Evolutionary conservation across 2,329 filamentous ascomycete genomes (phyloP).

Genomic region (Aspergillus thermomutatus): DNA sequence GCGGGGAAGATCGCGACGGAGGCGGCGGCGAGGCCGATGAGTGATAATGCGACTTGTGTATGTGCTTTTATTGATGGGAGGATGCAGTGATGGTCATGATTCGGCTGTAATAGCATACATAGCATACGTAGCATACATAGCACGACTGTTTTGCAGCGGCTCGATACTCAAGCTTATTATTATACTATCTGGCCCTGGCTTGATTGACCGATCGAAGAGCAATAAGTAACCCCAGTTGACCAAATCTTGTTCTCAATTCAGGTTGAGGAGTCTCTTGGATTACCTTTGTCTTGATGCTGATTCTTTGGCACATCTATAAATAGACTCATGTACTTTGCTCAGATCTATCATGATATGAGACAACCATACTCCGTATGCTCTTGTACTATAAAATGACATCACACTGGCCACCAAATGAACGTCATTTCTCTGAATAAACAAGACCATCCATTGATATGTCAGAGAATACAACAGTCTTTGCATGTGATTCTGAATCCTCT

Average conservation of each 20-base stretch:
- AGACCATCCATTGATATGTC: too few relatives aligned
- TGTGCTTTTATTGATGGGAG: conserved; percentile 3
- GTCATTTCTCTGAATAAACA: not conserved
- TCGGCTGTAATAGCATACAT: not conserved
- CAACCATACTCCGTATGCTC: too few relatives aligned
- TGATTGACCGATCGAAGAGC: too few relatives aligned
- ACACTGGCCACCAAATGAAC: not conserved
- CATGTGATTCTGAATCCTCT: not conserved
- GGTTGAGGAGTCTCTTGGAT: too few relatives aligned
- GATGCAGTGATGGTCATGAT: not conserved
- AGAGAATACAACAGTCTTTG: not conserved
- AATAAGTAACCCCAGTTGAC: too few relatives aligned
- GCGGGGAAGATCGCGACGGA: conserved; percentile 1
- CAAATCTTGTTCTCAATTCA: too few relatives aligned
- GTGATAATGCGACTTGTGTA: conserved; percentile 11
- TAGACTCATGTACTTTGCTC: too few relatives aligned
- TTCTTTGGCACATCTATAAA: too few relatives aligned
- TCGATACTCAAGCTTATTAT: not conserved
- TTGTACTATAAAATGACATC: not conserved
- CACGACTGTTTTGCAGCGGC: too few relatives aligned
- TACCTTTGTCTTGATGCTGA: too few relatives aligned
- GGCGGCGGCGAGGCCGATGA: not conserved
- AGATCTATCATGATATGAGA: too few relatives aligned
- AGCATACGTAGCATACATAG: not conserved
- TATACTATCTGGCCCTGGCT: not conserved